Base-by-base conservation (phyloP, 1,284 basidiomycete species). In the Ceratobasidium sp. region DNA sequence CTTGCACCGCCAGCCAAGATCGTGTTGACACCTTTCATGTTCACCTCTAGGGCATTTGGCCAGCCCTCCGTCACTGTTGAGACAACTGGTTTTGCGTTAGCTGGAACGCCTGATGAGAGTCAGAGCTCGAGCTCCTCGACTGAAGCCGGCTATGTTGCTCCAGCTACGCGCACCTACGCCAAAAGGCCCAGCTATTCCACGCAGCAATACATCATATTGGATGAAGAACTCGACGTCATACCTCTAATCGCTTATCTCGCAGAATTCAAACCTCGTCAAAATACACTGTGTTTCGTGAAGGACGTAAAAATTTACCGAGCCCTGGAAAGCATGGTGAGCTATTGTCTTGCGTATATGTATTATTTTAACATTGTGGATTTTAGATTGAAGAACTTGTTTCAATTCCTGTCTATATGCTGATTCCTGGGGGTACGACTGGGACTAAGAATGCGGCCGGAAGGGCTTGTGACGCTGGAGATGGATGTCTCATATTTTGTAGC, bases 161-260 rank as follows among this genome's bases (percentile, higher is more conserved):
- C 10, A 53, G 50, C 21, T 18, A 4, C 5, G 28, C 28, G 21
- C 16, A 26, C 6, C 28, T 23, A 26, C 21, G 9, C 12, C 21
- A 3, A 26, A 14, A 4, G 9, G 23, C 3, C 39, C 9, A 23
- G 2, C 2, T 9, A 60, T 45, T 28, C 23, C 23, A 23, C 57
- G 3, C 58, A 45, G 10, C 58, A 60, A 30, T 45, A 60, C 18
- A 45, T 69, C 26, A 16, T 46, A 10, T 12, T 69, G 2, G 39
- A 69, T 18, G 52, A 69, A 14, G 65, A 58, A 14, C 46, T 69
- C 18, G 65, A 69, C 30, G 34, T 48, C 3, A 55, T 69, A 28
- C 65, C 65, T 1, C 52, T 57, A 1, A 69, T 69, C 8, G n/a
- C 52, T 30, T 26, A 50, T 43, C 34, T 67, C 16, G 32, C 64